Evolutionary conservation across 2,329 filamentous ascomycete species (phyloP).

Genomic region (Teratosphaeria nubilosa): DNA sequence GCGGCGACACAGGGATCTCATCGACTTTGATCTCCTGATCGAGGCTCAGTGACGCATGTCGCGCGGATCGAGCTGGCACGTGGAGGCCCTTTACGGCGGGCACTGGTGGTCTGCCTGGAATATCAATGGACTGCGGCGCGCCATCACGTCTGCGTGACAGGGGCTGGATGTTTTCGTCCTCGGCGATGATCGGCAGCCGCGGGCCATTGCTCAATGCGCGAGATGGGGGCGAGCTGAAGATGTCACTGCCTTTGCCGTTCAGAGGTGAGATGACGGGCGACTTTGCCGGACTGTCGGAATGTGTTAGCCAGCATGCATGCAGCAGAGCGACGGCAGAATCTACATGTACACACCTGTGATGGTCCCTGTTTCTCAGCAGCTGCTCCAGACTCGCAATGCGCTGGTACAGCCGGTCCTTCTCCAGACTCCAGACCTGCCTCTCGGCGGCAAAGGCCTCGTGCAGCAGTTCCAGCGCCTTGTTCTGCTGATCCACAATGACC

Average conservation of each 20-base stretch:
- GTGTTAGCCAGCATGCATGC: not conserved
- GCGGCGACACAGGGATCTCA: constrained; percentile 21
- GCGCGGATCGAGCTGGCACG: not conserved
- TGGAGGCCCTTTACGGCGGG: constrained; percentile 1
- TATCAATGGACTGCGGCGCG: constrained; percentile 16
- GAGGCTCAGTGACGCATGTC: constrained; percentile 12
- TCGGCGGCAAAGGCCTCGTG: constrained; percentile 27
- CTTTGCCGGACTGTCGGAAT: constrained; percentile 22
- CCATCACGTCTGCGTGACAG: constrained; percentile 15
- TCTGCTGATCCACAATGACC: constrained; percentile 25
- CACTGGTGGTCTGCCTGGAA: constrained; percentile 10
- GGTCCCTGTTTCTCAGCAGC: constrained; percentile 23
- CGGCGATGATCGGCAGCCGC: constrained; percentile 24
- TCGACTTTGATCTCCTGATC: constrained; percentile 18
- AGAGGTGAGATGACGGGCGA: constrained; percentile 24
- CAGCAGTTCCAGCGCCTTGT: constrained; percentile 21
- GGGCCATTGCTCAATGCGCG: constrained; percentile 7
- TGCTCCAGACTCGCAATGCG: constrained; percentile 26
- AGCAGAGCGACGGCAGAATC: not conserved
- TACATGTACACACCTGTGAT: constrained; percentile 21
- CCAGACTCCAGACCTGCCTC: constrained; percentile 24
- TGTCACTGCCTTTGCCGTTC: constrained; percentile 4
- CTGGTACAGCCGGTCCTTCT: constrained; percentile 22
- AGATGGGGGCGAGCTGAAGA: constrained; percentile 13
- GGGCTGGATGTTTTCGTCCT: constrained; percentile 21